Base-by-base conservation (phyloP, 2,329 filamentous ascomycete species). In the Fusarium burgessii region DNA sequence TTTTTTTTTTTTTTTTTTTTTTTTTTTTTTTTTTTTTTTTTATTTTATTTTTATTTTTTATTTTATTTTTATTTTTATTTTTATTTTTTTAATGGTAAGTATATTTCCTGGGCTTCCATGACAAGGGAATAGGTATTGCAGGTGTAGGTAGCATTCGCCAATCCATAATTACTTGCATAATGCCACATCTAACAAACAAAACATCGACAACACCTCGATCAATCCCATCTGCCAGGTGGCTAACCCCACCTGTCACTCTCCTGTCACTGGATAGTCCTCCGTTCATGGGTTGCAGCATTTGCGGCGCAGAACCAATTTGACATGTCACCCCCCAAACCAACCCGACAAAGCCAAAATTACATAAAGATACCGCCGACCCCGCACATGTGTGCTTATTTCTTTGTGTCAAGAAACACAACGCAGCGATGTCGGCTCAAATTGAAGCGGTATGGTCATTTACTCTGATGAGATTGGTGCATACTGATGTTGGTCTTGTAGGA, bases 381-480 rank as follows among this genome's bases (percentile, higher is more conserved):
- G 63, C 63, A 35, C 27, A 11, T 11, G 10, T n/a, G 18, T 43
- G 17, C 18, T 20, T n/a, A 17, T 15, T 9, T 5, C 25, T 25
- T 14, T 12, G 17, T 23, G 11, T 14, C 17, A 17, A 8, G 11
- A 23, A 4, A 6, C 32, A 25, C 25, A 35, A 7, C 23, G 11
- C 41, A 12, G 54, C 14, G 14, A 72, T 72, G 70, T 7, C 54
- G 1, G 41, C 46, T 18, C 42, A 29, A 20, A 68, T 72, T n/a
- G 70, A 73, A 63, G 58, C 47, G 2, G 71, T 73, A 41, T n/a
- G n/a, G 71, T 65, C 23, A 10, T 13, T 2, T 9, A 1, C 8
- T 11, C 1, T 13, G 5, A 18, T 2, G 1, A 18, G 4, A 9
- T 20, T 0, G 0, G 8, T 18, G 8, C 14, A 7, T 29, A 23